Percentiles rank a stretch among this genome's conserved stretches.
Evolutionary conservation across 2,329 filamentous ascomycete genomes (phyloP).

Genomic region (Pezicula rhizophila): DNA sequence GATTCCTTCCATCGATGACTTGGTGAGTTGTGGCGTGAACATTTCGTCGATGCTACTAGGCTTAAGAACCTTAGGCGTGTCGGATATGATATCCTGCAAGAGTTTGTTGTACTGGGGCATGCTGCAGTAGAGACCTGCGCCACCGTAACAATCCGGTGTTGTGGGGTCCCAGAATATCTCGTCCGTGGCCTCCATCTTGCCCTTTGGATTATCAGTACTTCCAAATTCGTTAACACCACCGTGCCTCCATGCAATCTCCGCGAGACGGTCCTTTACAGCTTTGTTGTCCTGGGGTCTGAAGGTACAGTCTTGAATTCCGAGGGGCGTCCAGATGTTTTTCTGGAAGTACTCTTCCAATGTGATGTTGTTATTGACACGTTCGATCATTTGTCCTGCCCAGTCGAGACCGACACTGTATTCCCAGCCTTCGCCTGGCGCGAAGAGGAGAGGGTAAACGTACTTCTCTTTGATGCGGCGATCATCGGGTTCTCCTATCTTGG

Average conservation of each 20-base stretch:
- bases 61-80: constrained; percentile 41
- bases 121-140: constrained; percentile 28
- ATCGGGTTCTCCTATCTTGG: not conserved
- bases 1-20: constrained; percentile 12
- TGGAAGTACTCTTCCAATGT: constrained; percentile 34
- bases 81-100: constrained; percentile 37
- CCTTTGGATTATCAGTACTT: not conserved
- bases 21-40: constrained; percentile 39
- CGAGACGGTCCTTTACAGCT: not conserved
- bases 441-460: constrained; percentile 44
- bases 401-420: constrained; percentile 41
- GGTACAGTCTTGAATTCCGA: constrained; percentile 29
- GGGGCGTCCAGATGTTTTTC: constrained; percentile 37
- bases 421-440: constrained; percentile 56
- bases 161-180: not conserved
- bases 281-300: constrained; percentile 14
- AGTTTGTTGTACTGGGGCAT: constrained; percentile 36
- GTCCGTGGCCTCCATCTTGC: not conserved
- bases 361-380: constrained; percentile 25
- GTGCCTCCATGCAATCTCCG: not conserved
- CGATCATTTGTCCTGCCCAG: constrained; percentile 30
- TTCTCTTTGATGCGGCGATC: not conserved
- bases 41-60: constrained; percentile 34
- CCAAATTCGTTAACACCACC: not conserved
- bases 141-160: constrained; percentile 19